Percentiles rank a stretch among this genome's conserved stretches.
phyloP scores from a whole-genome alignment of 345 rosid species.

The Durio zibethinus region DNA sequence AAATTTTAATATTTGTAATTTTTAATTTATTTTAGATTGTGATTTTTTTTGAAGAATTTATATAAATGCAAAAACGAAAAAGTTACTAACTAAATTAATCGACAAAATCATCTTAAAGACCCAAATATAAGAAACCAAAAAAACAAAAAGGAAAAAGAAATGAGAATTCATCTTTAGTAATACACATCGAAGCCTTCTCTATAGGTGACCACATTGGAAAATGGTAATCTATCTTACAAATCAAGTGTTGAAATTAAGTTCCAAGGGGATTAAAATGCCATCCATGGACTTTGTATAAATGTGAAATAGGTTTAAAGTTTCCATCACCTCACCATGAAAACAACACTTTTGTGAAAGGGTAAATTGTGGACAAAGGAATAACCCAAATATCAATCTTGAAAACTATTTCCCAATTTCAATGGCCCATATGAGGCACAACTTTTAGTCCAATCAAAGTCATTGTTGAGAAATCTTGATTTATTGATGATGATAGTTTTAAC shows the following conservation, averaged over 20 bases:
- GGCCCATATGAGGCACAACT: neutral
- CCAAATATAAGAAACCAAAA: too few relatives aligned
- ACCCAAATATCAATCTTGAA: neutral
- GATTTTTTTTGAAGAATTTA: too few relatives aligned
- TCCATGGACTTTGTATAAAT: neutral
- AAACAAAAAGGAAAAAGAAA: too few relatives aligned
- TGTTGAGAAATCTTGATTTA: neutral
- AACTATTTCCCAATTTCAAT: neutral
- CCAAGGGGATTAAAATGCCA: neutral
- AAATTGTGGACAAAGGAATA: neutral
- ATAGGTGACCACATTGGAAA: neutral
- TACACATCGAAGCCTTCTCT: neutral
- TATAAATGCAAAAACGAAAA: too few relatives aligned
- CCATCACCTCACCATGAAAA: neutral
- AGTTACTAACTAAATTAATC: too few relatives aligned
- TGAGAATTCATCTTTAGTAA: too few relatives aligned
- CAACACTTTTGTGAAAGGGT: neutral
- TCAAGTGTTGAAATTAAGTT: too few relatives aligned
- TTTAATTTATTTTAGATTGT: too few relatives aligned
- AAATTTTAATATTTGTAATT: too few relatives aligned
- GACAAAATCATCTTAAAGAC: too few relatives aligned
- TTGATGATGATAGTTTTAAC: neutral
- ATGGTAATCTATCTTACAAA: neutral
- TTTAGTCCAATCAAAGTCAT: neutral
- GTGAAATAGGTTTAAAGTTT: neutral